Base-by-base conservation (phyloP, 345 rosid genomes). In the Boechera divaricarpa region DNA sequence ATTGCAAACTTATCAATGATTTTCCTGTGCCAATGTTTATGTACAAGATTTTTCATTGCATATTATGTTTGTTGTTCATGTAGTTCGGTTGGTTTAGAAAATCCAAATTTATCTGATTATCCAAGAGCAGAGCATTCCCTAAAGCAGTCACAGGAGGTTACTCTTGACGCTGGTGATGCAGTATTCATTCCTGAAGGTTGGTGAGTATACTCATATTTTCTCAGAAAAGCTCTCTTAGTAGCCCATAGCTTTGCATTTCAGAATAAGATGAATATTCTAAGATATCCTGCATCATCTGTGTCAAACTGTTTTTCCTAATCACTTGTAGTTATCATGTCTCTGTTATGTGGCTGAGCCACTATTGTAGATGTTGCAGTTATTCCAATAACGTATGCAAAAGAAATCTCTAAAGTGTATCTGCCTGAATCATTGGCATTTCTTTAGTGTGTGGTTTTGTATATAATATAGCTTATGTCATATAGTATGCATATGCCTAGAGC, bases 161-260 rank as follows among this genome's bases (percentile, higher is more conserved):
- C 76, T 78, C 97, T 95, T 75, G 75, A 84, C 41, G 89, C 90
- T 32, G 94, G 97, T 42, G 98, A 92, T 86, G 98, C 90, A 77
- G 90, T 95, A 80, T 95, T 92, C 88, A 91, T 95, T 79, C 99
- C 98, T 38, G 99, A 89, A 91, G 99, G 98, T 85, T 92, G 98
- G 96, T 91, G 87, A 86, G 92, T 83, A 80, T 67, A 71, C 63
- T 66, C 77, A 52, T 56, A 47, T 42, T 51, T 70, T 63, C 52
- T 65, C 69, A 39, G 21, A 49, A 58, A 21, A 67, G 39, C 9
- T 31, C 49, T 58, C 32, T 24, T 48, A 57, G 55, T 51, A 55
- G 32, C 21, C 11, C 70, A 69, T 69, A 69, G 59, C 35, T 33
- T 69, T 61, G 70, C 60, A 7, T 10, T 52, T 48, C 48, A 74